Base-by-base conservation (phyloP, 23 red algal species). In the Gracilaria caudata region DNA sequence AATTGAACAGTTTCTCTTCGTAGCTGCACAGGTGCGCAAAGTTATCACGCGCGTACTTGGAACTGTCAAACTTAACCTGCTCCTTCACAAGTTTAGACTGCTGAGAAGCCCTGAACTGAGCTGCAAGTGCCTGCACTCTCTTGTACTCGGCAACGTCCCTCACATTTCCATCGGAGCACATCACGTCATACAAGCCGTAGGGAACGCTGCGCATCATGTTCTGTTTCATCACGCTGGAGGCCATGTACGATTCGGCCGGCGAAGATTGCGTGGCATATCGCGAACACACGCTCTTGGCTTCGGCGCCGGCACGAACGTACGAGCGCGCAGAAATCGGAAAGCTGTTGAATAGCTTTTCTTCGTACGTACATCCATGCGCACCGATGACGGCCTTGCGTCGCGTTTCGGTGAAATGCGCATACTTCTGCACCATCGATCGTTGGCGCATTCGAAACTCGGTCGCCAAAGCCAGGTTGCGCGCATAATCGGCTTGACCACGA, bases 11-110 rank as follows among this genome's bases (percentile, higher is more conserved):
- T 7, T 61, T 57, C 34, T 93, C 90, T 39, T 93, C 90, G 65
- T 93, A 86, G 35, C 38, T 53, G 80, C 90, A 93, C 21, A 49
- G 66, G 38, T 93, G 90, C 19, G 55, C 90, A 58, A 78, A 93
- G 64, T 65, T 72, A 25, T 80, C 43, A 0, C 90, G 46, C 10
- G 73, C 82, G 59, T 77, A 86, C 82, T 77, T 77, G 32, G 43
- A n/a, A 1, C 51, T 65, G 23, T 86, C 79, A 61, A 59, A 84
- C 72, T 81, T 78, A 14, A 56, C 23, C 28, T 34, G 25, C 25
- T 77, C 79, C 47, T 68, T 77, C 16, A 79, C 80, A 30, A 51
- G 17, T 26, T 32, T 49, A 33, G 80, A 33, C 26, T 43, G 30
- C 26, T 79, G 61, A 43, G 40, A 23, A 14, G 80, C 47, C 10